Conservation (phyloP, 2,329 filamentous ascomycete genomes). For the Hypoxylon rubiginosum region DNA sequence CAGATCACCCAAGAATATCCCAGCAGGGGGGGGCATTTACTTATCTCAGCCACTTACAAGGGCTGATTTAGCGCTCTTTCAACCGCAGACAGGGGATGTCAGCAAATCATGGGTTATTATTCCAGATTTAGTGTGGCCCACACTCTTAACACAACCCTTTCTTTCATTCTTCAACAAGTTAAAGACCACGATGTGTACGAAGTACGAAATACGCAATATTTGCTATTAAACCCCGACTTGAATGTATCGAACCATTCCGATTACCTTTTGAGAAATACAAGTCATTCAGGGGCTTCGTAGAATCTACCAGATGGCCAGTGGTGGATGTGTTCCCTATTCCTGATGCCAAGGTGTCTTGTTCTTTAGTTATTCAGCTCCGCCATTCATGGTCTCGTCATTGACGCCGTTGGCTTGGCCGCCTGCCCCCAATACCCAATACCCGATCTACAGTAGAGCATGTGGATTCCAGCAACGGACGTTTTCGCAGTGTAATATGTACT, state of each 20-base stretch:
- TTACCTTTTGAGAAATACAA: not conserved
- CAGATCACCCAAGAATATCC: constrained; percentile 1
- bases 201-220: no score
- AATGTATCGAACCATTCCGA: constrained; percentile 1
- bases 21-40: not conserved
- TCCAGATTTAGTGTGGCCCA: not conserved
- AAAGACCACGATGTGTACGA: not conserved
- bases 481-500: not conserved
- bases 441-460: not conserved
- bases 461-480: not conserved
- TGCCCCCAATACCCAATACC: not conserved
- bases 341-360: not conserved
- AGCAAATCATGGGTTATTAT: constrained; percentile 11
- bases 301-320: not conserved
- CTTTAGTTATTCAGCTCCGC: not conserved
- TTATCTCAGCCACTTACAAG: constrained; percentile 32
- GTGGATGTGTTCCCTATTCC: not conserved
- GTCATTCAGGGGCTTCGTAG: not conserved
- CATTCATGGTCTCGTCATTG: not conserved
- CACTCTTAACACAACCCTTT: not conserved
- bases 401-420: not conserved
- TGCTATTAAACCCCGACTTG: not conserved
- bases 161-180: not conserved
- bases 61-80: constrained; percentile 33
- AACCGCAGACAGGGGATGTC: constrained; percentile 9